Percentiles rank a stretch among this genome's conserved stretches.
These are phyloP conservation scores for Fusarium sororula DNA, from an alignment of 2,329 filamentous ascomycete species.

Conservation along the genomic window DNA sequence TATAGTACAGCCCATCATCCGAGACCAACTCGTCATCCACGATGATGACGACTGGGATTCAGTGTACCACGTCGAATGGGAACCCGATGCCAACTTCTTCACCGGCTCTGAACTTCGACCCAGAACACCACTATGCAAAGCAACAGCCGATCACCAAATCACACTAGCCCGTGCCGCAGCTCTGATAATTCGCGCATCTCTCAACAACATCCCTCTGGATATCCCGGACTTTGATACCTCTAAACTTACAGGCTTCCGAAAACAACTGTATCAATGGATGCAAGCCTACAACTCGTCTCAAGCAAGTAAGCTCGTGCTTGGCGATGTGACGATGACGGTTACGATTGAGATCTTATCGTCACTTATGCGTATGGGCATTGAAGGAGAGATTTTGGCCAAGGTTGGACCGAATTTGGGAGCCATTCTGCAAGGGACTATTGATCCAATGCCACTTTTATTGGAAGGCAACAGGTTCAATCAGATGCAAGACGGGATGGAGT, in stretches of 20 bases:
- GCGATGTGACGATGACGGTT: slow-evolving; percentile 8
- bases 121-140: neutral
- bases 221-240: neutral
- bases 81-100: slow-evolving; percentile 12
- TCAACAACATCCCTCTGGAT: slow-evolving; percentile 14
- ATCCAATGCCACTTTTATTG: neutral
- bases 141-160: slow-evolving; percentile 2
- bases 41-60: slow-evolving; percentile 9
- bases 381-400: slow-evolving; percentile 8
- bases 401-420: slow-evolving; percentile 13
- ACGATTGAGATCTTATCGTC: slow-evolving; percentile 25
- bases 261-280: slow-evolving; percentile 10
- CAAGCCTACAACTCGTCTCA: neutral
- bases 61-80: slow-evolving; percentile 10
- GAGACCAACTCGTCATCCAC: neutral
- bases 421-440: neutral
- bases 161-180: slow-evolving; percentile 14
- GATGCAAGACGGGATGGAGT: neutral
- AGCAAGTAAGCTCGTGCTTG: neutral
- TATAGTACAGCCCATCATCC: slow-evolving; percentile 4
- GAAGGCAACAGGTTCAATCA: neutral
- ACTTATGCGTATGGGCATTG: neutral
- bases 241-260: neutral
- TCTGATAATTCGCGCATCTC: slow-evolving; percentile 12
- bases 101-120: neutral